phyloP scores from a whole-genome alignment of 2,329 filamentous ascomycete species.

The Colletotrichum sansevieriae region DNA sequence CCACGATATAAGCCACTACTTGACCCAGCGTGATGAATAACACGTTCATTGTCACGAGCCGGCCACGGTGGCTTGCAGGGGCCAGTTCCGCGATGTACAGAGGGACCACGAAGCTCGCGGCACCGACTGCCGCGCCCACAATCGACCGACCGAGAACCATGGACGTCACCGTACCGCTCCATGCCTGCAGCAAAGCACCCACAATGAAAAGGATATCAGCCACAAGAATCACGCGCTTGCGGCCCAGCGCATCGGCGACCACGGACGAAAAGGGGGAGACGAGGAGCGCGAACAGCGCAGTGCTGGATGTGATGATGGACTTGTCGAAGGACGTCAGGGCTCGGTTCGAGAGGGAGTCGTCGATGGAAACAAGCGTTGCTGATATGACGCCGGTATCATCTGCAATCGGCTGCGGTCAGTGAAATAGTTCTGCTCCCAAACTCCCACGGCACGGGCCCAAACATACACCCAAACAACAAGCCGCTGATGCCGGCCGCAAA shows the following conservation, averaged over 20 bases:
- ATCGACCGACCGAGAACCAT: slow-evolving; percentile 79
- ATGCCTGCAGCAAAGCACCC: slow-evolving; percentile 76
- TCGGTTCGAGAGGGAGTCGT: slow-evolving; percentile 68
- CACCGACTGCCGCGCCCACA: slow-evolving; percentile 80
- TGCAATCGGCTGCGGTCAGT: slow-evolving; percentile 46
- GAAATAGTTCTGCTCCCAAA: neutral
- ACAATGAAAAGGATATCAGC: slow-evolving; percentile 76
- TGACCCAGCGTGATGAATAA: slow-evolving; percentile 91
- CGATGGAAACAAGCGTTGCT: slow-evolving; percentile 75
- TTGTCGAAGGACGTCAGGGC: slow-evolving; percentile 74
- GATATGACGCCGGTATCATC: slow-evolving; percentile 79
- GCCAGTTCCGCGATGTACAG: slow-evolving; percentile 91
- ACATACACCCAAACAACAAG: slow-evolving; percentile 75
- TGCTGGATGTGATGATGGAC: slow-evolving; percentile 78
- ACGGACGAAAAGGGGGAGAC: slow-evolving; percentile 74
- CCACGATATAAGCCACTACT: slow-evolving; percentile 87
- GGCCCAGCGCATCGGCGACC: slow-evolving; percentile 72
- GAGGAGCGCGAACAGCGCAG: slow-evolving; percentile 74
- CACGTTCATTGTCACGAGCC: slow-evolving; percentile 84
- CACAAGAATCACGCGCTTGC: slow-evolving; percentile 72
- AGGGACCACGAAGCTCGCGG: slow-evolving; percentile 85
- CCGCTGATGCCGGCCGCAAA: slow-evolving; percentile 76
- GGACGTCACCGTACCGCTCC: slow-evolving; percentile 65
- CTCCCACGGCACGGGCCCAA: slow-evolving; percentile 5
- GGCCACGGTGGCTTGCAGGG: slow-evolving; percentile 80